Evolutionary conservation across 2,329 filamentous ascomycete species (phyloP).

Genomic region (Neopestalotiopsis sp.): DNA sequence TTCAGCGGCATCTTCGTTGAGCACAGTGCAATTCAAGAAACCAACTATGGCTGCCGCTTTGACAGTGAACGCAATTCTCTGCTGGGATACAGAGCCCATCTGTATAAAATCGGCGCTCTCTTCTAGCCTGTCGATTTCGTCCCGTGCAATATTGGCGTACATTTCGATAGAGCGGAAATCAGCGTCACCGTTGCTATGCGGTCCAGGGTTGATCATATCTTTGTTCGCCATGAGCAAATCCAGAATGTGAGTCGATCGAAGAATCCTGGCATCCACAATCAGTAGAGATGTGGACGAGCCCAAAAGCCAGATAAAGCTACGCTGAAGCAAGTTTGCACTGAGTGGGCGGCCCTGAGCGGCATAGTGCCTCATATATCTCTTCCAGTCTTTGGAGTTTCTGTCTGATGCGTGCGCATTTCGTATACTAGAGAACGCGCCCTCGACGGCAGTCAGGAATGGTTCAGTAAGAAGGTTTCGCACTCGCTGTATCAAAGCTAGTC

Average conservation of each 20-base stretch:
- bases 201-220: conserved; percentile 49
- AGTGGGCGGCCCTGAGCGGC: conserved; percentile 78
- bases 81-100: conserved; percentile 84
- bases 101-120: conserved; percentile 89
- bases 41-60: conserved; percentile 83
- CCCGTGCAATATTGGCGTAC: conserved; percentile 74
- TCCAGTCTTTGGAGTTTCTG: conserved; percentile 80
- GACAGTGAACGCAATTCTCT: conserved; percentile 82
- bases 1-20: conserved; percentile 83
- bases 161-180: conserved; percentile 63
- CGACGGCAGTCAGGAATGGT: conserved; percentile 81
- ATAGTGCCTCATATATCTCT: conserved; percentile 83
- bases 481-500: conserved; percentile 73
- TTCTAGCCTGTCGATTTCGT: conserved; percentile 86
- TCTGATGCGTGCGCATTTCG: conserved; percentile 76
- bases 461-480: conserved; percentile 80
- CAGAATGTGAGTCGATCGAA: conserved; percentile 69
- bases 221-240: conserved; percentile 72
- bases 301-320: conserved; percentile 85
- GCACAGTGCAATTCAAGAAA: conserved; percentile 82
- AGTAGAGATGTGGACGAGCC: conserved; percentile 79
- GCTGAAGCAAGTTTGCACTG: conserved; percentile 88
- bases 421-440: conserved; percentile 88
- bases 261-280: conserved; percentile 63
- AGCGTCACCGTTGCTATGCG: conserved; percentile 48